Base-by-base conservation (phyloP, 768 basidiomycete genomes). In the Pisolithus tinctorius region DNA sequence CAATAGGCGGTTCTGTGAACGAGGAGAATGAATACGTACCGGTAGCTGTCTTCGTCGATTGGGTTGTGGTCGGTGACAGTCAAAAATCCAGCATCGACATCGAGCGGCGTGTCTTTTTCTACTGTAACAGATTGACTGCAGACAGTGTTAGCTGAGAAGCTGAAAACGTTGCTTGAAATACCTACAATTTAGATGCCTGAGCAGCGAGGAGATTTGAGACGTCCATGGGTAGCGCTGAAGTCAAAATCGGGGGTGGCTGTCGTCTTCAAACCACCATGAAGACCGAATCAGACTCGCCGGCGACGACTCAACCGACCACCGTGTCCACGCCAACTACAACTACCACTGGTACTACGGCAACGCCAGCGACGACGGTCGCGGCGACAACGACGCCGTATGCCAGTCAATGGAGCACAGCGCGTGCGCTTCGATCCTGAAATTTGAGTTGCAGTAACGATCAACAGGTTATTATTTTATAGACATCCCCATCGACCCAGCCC, bases 51-150 rank as follows among this genome's bases (percentile, higher is more conserved):
- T 45, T 79, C 77, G 66, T 97, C 93, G 56, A 93, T 82, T 11
- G 88, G 82, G 66, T 92, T 94, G 20, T 78, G 77, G 72, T 99
- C 95, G 44, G 90, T 90, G 1, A 89, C 91, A 4, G 87, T 79
- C 17, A 99, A 75, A 39, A 87, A 77, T 4, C 89, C 94, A 4
- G 85, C 63, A 70, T 99, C 96, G 52, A 92, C 74, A 40, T 86
- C 82, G 55, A 91, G 78, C 6, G 87, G 82, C 8, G 79, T 83
- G 48, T 90, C 88, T 65, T 88, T 92, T 64, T 90, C 84, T 50
- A 90, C 83, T 31, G 72, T 67, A 36, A 80, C 73, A 29, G 83
- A 78, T 70, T 83, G 82, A 64, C 88, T 92, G 51, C 1, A 55
- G 56, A 25, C 51, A 30, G 52, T 11, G n/a, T 13, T 37, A 16